Base-by-base conservation (phyloP, 2,329 filamentous ascomycete genomes). In the Lizonia empirigonia region DNA sequence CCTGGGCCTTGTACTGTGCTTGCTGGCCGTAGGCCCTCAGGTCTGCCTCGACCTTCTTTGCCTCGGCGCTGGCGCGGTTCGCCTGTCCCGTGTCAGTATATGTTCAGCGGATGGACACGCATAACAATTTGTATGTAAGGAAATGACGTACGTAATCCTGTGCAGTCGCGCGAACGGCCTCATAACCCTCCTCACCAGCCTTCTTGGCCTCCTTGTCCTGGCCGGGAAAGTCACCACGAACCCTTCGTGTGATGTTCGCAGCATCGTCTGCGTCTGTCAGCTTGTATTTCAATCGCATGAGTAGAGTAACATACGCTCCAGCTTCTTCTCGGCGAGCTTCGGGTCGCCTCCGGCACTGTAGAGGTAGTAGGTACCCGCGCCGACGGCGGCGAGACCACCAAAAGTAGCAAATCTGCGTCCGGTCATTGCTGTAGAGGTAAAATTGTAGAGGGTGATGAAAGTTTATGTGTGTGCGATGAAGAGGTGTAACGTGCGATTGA, bases 341-440 rank as follows among this genome's bases (percentile, higher is more conserved):
- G 90, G 82, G 73, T 85, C 83, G 50, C 93, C 92, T 55, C 93
- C 93, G 13, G 92, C 88, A 42, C 77, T 81, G 81, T 96, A 99
- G 57, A 97, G 83, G 80, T 97, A 97, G 82, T 96, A 97, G 59
- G 84, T 85, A 53, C 80, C 83, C 61, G 85, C 75, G 64, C 86
- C 88, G 64, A 87, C 69, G 63, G 78, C 68, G 33, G 72, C 67
- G 47, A 76, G 60, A 55, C 72, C 58, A 57, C 70, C 73, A 41
- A 53, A 61, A 22, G 58, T 66, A 41, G 60, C 42, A 45, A 68
- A 27, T 50, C 56, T 59, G 47, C 65, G 62, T 47, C 55, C 55
- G 49, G 68, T 61, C 66, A 72, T 71, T 53, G 50, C 62, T 49
- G 19, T 44, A 29, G 39, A 9, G 55, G 50, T 50, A 35, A 36